These are phyloP conservation scores for Balakata baccata DNA, from an alignment of 345 rosid genomes.

Conservation along the genomic window DNA sequence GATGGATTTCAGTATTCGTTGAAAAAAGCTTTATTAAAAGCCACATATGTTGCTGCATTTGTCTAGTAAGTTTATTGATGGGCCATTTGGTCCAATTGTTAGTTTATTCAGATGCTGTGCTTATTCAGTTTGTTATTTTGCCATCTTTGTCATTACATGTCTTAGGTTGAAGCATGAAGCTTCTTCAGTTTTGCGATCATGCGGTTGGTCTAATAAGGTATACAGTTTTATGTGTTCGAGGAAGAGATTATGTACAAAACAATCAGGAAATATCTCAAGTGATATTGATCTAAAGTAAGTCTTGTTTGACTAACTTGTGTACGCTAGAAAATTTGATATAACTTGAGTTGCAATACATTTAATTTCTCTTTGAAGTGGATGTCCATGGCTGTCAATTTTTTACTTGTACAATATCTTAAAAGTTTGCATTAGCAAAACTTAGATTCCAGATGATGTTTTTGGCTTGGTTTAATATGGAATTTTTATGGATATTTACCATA, in stretches of 20 bases:
- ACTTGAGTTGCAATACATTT: neutral
- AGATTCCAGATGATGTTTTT: neutral
- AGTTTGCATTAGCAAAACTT: neutral
- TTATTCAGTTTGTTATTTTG: neutral
- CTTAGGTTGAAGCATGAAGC: conserved; percentile 67
- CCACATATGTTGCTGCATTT: neutral
- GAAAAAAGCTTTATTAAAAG: conserved; percentile 2
- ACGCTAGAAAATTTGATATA: neutral
- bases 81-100: neutral
- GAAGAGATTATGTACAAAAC: conserved; percentile 47
- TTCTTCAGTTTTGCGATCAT: conserved; percentile 50
- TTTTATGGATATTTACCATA: neutral
- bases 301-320: neutral
- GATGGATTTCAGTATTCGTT: conserved; percentile 8
- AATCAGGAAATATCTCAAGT: conserved; percentile 33
- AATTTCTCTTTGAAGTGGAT: neutral
- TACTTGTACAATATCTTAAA: neutral
- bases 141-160: conserved; percentile 8
- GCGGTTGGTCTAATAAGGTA: conserved; percentile 70
- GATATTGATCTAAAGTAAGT: conserved; percentile 62
- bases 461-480: neutral
- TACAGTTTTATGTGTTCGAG: conserved; percentile 52
- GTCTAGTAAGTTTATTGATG: neutral
- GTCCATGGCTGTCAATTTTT: neutral
- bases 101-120: neutral